Conservation (phyloP, 805 yeast genomes). For the Wickerhamomyces canadensis region DNA sequence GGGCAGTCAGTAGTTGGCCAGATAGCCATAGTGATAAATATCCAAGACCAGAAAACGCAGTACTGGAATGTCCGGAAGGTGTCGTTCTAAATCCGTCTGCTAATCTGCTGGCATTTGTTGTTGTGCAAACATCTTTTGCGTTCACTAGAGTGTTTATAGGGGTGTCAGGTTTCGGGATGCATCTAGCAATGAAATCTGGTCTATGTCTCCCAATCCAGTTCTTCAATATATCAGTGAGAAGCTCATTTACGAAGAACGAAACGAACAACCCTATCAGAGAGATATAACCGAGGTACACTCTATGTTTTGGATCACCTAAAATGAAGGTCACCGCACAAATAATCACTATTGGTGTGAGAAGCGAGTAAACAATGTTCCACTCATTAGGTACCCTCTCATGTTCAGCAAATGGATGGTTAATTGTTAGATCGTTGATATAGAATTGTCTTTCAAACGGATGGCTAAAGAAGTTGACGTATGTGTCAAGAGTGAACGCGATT, state of each 20-base stretch:
- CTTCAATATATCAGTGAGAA: slow-evolving; percentile 70
- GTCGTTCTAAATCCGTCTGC: slow-evolving; percentile 77
- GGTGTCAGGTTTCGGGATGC: slow-evolving; percentile 59
- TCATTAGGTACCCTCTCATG: slow-evolving; percentile 61
- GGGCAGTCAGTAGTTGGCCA: slow-evolving; percentile 55
- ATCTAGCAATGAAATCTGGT: slow-evolving; percentile 88
- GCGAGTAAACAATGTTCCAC: slow-evolving; percentile 50
- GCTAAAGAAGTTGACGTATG: slow-evolving; percentile 27
- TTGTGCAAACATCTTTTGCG: slow-evolving; percentile 65
- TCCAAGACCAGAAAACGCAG: slow-evolving; percentile 63
- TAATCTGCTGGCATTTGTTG: slow-evolving; percentile 35
- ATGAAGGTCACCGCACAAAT: slow-evolving; percentile 30
- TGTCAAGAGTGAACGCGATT: slow-evolving; percentile 25
- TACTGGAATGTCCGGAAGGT: slow-evolving; percentile 77
- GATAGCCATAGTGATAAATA: slow-evolving; percentile 59
- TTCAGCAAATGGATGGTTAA: slow-evolving; percentile 77
- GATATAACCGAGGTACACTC: slow-evolving; percentile 53
- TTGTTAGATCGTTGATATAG: slow-evolving; percentile 63
- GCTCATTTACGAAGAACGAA: slow-evolving; percentile 52
- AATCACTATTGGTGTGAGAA: slow-evolving; percentile 41
- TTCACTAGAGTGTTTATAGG: slow-evolving; percentile 48
- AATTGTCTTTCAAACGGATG: slow-evolving; percentile 79
- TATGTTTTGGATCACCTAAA: slow-evolving; percentile 42
- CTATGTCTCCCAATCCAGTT: slow-evolving; percentile 85
- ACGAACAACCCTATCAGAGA: slow-evolving; percentile 63